Percentiles rank a stretch among this genome's conserved stretches.
Conservation (phyloP, 139 green algal genomes). For the Ulvella scutata region DNA sequence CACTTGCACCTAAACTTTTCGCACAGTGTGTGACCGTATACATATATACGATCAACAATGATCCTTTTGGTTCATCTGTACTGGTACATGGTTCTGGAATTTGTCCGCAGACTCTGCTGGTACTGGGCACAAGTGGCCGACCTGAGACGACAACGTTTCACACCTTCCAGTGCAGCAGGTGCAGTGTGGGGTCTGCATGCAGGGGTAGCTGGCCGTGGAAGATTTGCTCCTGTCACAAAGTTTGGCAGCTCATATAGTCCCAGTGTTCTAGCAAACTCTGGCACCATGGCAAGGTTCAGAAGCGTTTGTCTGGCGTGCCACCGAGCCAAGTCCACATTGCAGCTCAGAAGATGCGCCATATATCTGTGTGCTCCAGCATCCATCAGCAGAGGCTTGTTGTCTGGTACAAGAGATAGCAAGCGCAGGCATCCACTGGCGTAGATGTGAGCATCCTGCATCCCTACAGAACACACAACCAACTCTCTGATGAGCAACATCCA, state of each 20-base stretch:
- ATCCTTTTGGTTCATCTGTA: too few relatives aligned
- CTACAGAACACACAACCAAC: background rate
- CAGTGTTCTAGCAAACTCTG: background rate
- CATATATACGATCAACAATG: too few relatives aligned
- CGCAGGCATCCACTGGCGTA: background rate
- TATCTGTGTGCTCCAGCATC: background rate
- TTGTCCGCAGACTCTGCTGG: too few relatives aligned
- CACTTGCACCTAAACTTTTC: too few relatives aligned
- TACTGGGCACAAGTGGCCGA: too few relatives aligned
- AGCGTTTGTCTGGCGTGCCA: background rate
- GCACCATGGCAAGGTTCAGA: background rate
- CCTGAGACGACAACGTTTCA: too few relatives aligned
- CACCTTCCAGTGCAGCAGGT: background rate
- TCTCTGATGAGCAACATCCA: background rate
- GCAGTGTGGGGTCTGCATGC: background rate
- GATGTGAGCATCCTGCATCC: background rate
- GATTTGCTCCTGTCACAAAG: background rate
- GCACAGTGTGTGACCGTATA: too few relatives aligned
- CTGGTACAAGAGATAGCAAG: background rate
- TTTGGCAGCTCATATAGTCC: background rate
- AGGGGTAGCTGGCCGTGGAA: background rate
- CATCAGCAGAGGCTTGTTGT: background rate
- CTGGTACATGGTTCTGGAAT: too few relatives aligned
- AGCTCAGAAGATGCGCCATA: background rate
- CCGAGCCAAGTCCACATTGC: background rate